A percentile compares a stretch with the other conserved stretches of the same genome.
These are phyloP conservation scores for Tranzscheliella williamsii DNA, from an alignment of 1,284 basidiomycete species.

Conservation along the genomic window DNA sequence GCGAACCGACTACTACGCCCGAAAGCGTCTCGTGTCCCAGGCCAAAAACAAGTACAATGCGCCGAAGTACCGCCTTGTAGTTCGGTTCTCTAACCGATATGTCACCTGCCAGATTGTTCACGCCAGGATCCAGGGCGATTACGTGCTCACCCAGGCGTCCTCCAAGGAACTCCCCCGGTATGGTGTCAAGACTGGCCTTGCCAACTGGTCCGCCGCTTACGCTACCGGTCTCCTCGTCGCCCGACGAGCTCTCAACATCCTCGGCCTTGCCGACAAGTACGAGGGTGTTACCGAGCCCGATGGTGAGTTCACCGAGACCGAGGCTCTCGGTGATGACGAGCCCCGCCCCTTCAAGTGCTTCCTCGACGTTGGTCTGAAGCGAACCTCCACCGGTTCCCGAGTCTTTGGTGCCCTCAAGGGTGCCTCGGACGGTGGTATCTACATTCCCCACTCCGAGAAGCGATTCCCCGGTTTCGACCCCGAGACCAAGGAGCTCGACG, in stretches of 20 bases:
- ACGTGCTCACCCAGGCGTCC: conserved; percentile 71
- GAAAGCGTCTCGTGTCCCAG: conserved; percentile 92
- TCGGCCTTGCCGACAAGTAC: conserved; percentile 98
- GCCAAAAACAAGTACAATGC: conserved; percentile 99
- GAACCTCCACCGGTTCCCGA: conserved; percentile 96
- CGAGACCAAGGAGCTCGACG: conserved; percentile 90
- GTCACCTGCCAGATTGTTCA: conserved; percentile 76
- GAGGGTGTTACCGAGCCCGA: conserved; percentile 92
- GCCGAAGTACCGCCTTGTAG: conserved; percentile 96
- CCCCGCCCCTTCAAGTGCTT: conserved; percentile 98
- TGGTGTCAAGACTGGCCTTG: conserved; percentile 96
- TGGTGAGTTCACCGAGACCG: conserved; percentile 80
- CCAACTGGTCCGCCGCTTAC: conserved; percentile 98
- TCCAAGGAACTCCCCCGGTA: conserved; percentile 93
- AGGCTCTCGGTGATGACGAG: conserved; percentile 86
- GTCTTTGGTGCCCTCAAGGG: conserved; percentile 99
- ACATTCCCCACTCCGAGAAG: conserved; percentile 95
- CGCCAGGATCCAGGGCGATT: conserved; percentile 95
- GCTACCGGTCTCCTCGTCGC: conserved; percentile 95
- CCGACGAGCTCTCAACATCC: conserved; percentile 90
- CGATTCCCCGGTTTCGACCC: conserved; percentile 98
- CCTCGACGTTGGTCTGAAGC: conserved; percentile 97
- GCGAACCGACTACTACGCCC: conserved; percentile 98
- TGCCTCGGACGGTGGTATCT: conserved; percentile 96
- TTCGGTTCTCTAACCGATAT: conserved; percentile 72